A percentile compares a stretch with the other conserved stretches of the same genome.
phyloP scores from a whole-genome alignment of 208 protist genomes.

The Trypanosoma congolense region DNA sequence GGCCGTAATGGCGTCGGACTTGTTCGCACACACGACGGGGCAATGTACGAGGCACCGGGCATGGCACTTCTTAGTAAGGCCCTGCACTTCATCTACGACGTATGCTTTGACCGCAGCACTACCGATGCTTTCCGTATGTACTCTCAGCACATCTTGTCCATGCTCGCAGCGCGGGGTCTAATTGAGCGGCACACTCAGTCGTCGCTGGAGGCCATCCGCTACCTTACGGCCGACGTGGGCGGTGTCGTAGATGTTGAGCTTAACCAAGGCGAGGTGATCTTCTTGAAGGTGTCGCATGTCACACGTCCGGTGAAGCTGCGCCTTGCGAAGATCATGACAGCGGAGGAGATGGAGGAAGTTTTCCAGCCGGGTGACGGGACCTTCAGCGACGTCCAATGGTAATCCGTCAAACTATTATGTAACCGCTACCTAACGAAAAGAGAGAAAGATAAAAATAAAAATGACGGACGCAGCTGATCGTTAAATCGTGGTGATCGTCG shows the following conservation, averaged over 20 bases:
- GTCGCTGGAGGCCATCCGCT: conserved; percentile 76
- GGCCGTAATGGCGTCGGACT: conserved; percentile 85
- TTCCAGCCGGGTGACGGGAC: conserved; percentile 83
- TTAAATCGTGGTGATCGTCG: too few species aligned
- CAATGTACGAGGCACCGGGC: conserved; percentile 89
- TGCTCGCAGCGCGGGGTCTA: conserved; percentile 59
- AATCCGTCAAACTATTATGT: conserved; percentile 7
- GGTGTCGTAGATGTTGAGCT: conserved; percentile 85
- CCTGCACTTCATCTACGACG: conserved; percentile 82
- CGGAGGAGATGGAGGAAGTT: conserved; percentile 85
- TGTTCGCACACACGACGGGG: conserved; percentile 68
- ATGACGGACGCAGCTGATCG: too few species aligned
- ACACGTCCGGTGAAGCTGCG: conserved; percentile 37
- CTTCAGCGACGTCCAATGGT: conserved; percentile 86
- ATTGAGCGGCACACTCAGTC: conserved; percentile 85
- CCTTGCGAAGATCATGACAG: conserved; percentile 44
- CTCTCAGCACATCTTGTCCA: conserved; percentile 65
- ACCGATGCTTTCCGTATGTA: conserved; percentile 74
- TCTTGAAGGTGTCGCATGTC: conserved; percentile 79
- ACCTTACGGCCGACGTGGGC: conserved; percentile 57
- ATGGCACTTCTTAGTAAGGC: conserved; percentile 78
- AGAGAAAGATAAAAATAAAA: too few species aligned
- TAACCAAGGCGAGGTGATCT: conserved; percentile 87
- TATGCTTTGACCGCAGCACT: conserved; percentile 72
- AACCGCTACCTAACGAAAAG: not conserved